These are phyloP conservation scores for Apiospora marii DNA, from an alignment of 2,329 filamentous ascomycete species.

Conservation along the genomic window DNA sequence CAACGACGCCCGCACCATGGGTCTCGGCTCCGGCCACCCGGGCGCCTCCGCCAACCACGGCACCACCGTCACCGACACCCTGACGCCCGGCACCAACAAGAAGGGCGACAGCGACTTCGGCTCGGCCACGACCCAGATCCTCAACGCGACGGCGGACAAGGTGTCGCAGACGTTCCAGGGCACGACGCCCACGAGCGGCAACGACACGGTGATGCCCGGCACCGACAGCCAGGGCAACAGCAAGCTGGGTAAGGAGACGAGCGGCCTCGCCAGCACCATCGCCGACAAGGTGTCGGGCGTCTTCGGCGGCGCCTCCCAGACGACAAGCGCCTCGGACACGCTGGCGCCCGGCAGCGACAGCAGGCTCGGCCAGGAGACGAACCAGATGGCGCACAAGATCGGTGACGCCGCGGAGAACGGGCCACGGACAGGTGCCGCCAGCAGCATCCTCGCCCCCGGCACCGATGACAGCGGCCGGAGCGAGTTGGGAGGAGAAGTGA, in stretches of 20 bases:
- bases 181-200: background rate
- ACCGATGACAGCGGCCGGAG: background rate
- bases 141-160: constrained; percentile 13
- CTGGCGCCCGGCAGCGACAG: background rate
- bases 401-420: background rate
- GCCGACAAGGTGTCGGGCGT: constrained; percentile 13
- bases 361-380: constrained; percentile 22
- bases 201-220: constrained; percentile 3
- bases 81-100: constrained; percentile 18
- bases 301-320: background rate
- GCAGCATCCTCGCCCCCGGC: background rate
- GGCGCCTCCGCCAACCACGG: background rate
- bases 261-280: constrained; percentile 13
- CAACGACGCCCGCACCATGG: constrained; percentile 22
- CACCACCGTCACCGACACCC: background rate
- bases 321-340: constrained; percentile 13
- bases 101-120: constrained; percentile 13
- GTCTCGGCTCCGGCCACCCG: constrained; percentile 14
- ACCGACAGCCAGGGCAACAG: constrained; percentile 21
- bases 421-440: background rate
- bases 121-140: background rate
- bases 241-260: constrained; percentile 19
- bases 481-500: background rate
- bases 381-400: background rate
- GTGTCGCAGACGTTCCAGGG: background rate